These are phyloP conservation scores for Castanea sativa DNA, from an alignment of 306 rosid species.

Conservation along the genomic window DNA sequence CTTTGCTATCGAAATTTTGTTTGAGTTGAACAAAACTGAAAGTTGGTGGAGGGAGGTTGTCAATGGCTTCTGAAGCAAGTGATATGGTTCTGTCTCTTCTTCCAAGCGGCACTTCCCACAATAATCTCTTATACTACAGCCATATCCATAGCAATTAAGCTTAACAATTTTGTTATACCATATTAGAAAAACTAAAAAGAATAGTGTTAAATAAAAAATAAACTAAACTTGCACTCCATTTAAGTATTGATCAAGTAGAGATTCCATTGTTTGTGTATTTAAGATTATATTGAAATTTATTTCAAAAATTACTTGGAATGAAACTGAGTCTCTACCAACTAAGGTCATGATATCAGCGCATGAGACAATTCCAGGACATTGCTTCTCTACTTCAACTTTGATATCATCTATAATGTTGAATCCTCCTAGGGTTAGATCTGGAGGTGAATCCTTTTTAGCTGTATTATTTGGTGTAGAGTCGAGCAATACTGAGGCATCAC, in stretches of 20 bases:
- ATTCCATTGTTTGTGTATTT: too few species aligned
- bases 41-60: conserved; percentile 32
- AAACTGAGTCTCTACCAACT: conserved; percentile 38
- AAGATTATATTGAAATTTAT: too few species aligned
- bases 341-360: conserved; percentile 46
- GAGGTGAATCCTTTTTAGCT: conserved; percentile 32
- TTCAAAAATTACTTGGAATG: conserved; percentile 20
- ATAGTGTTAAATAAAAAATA: too few species aligned
- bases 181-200: too few species aligned
- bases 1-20: conserved; percentile 13
- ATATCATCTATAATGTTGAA: conserved; percentile 38
- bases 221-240: too few species aligned
- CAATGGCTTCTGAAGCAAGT: conserved; percentile 16
- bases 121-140: conserved; percentile 8
- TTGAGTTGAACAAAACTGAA: conserved; percentile 31
- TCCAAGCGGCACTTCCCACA: conserved; percentile 36
- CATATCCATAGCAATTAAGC: background rate
- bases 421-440: conserved; percentile 25
- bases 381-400: conserved; percentile 26
- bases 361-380: conserved; percentile 29
- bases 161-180: too few species aligned
- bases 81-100: conserved; percentile 50
- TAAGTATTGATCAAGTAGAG: too few species aligned
- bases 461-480: conserved; percentile 18
- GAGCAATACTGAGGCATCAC: conserved; percentile 40